Percentiles rank a stretch among this genome's conserved stretches.
Conservation (phyloP, 257 asterid genomes). For the Echites panduratus region DNA sequence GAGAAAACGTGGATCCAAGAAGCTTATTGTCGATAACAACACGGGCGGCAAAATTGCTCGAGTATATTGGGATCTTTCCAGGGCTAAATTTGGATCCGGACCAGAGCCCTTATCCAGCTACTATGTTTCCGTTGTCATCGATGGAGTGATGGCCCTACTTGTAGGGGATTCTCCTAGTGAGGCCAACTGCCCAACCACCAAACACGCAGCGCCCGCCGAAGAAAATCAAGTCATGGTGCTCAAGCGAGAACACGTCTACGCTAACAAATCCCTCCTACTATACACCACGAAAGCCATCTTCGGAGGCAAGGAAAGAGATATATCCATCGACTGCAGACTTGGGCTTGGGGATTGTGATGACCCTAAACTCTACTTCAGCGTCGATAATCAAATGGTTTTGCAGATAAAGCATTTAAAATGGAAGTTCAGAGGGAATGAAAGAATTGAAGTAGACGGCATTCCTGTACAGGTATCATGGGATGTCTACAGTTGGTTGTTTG, state of each 20-base stretch:
- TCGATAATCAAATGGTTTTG: slow-evolving; percentile 34
- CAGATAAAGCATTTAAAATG: slow-evolving; percentile 53
- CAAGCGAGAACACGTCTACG: slow-evolving; percentile 48
- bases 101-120: slow-evolving; percentile 54
- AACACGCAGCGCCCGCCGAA: neutral
- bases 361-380: slow-evolving; percentile 30
- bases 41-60: slow-evolving; percentile 7
- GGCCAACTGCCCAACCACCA: slow-evolving; percentile 11
- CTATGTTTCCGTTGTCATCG: slow-evolving; percentile 34
- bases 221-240: slow-evolving; percentile 23
- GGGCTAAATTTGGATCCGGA: slow-evolving; percentile 46
- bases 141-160: slow-evolving; percentile 32
- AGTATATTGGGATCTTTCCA: slow-evolving; percentile 47
- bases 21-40: slow-evolving; percentile 16
- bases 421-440: slow-evolving; percentile 63
- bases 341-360: slow-evolving; percentile 20
- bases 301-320: slow-evolving; percentile 32
- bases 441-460: slow-evolving; percentile 42
- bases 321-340: slow-evolving; percentile 36
- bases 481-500: slow-evolving; percentile 50
- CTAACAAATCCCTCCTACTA: slow-evolving; percentile 21
- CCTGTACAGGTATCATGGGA: slow-evolving; percentile 53
- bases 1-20: slow-evolving; percentile 41
- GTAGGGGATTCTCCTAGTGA: slow-evolving; percentile 35
- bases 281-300: slow-evolving; percentile 37